A percentile compares a stretch with the other conserved stretches of the same genome.
Conservation (phyloP, 768 basidiomycete species). For the Clavaria fumosa region DNA sequence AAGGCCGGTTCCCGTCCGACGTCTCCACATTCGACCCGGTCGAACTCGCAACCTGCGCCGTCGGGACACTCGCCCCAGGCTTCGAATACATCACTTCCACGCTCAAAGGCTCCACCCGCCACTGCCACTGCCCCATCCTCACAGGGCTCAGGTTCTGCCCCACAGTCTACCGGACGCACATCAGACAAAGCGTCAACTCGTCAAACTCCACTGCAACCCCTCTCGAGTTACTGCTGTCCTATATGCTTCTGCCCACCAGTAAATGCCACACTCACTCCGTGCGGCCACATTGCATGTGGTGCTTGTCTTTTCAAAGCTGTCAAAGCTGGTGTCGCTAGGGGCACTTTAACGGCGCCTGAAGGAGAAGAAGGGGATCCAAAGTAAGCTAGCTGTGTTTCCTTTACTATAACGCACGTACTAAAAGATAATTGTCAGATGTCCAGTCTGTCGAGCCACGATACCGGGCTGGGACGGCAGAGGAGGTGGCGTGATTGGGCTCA, state of each 20-base stretch:
- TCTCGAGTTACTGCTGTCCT: constrained; percentile 60
- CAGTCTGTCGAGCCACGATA: constrained; percentile 53
- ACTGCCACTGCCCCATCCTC: too few species aligned
- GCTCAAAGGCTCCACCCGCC: too few species aligned
- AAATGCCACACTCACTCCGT: constrained; percentile 64
- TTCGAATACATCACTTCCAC: too few species aligned
- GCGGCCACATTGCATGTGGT: constrained; percentile 70
- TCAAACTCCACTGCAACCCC: constrained; percentile 13
- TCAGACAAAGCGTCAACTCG: constrained; percentile 8
- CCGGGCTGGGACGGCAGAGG: constrained; percentile 59
- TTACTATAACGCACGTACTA: background rate
- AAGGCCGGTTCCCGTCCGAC: too few species aligned
- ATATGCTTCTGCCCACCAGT: constrained; percentile 67
- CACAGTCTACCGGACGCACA: too few species aligned
- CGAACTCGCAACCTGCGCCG: too few species aligned
- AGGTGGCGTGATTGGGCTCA: constrained; percentile 50
- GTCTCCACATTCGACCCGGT: too few species aligned
- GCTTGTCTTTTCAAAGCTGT: constrained; percentile 61
- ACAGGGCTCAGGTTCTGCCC: too few species aligned
- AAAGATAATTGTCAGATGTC: constrained; percentile 29
- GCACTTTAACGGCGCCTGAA: constrained; percentile 7
- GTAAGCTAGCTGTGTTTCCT: constrained; percentile 8
- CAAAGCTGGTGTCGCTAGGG: constrained; percentile 41
- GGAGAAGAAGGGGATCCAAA: constrained; percentile 15
- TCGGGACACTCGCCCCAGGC: too few species aligned